Conservation (phyloP, 2,329 filamentous ascomycete species). For the Leptographium lundbergii region DNA sequence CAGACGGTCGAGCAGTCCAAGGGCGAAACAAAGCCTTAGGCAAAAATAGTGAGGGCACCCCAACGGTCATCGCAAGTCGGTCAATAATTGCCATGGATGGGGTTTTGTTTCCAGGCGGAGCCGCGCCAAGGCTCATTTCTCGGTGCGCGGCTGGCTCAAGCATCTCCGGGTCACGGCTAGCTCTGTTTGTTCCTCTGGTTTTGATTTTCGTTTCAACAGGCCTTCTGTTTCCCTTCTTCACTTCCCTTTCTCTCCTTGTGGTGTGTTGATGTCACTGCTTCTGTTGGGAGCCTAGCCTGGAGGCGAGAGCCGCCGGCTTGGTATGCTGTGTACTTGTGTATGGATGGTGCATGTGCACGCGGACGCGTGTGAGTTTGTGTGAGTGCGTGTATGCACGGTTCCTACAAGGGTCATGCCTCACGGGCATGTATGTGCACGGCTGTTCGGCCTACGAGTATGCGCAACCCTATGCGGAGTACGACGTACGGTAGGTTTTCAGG, state of each 20-base stretch:
- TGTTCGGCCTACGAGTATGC: background rate
- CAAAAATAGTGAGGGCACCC: background rate
- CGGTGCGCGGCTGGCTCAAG: background rate
- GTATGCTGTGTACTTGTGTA: background rate
- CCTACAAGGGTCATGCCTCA: background rate
- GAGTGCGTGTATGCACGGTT: background rate
- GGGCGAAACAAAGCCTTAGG: background rate
- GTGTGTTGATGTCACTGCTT: background rate
- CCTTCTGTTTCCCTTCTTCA: background rate
- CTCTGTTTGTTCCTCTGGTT: background rate
- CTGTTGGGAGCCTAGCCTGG: background rate
- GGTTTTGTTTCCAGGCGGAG: background rate
- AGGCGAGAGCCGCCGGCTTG: background rate
- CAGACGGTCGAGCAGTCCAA: background rate
- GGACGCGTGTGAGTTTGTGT: background rate
- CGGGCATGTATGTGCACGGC: background rate
- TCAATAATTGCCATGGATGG: background rate
- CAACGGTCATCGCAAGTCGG: background rate
- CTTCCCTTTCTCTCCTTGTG: background rate
- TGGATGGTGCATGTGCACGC: background rate
- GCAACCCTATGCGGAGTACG: background rate
- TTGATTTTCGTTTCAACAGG: background rate
- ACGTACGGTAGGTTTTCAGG: background rate
- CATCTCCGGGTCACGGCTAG: background rate
- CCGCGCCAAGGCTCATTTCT: background rate